Base-by-base conservation (phyloP, 1,139 yeast genomes). In the Saccharomyces hybrid region DNA sequence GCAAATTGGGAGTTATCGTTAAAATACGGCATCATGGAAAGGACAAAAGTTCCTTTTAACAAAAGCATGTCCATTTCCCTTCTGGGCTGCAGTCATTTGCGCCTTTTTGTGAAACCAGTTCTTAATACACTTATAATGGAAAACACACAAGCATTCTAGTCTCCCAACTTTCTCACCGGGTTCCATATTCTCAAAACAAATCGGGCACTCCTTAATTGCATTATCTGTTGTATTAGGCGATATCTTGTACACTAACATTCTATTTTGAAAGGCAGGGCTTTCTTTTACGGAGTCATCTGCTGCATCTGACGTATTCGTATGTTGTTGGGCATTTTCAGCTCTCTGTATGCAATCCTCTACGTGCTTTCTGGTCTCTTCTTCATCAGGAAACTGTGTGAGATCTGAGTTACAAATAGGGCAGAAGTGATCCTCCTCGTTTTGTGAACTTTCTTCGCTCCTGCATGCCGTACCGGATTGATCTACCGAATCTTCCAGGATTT, bases 121-220 rank as follows among this genome's bases (percentile, higher is more conserved):
- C 69, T 86, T 82, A 61, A 93, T 93, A 70, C 99, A 93, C 60
- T 79, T 75, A 68, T 90, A 89, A 68, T 95, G 99, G 69, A 88
- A 95, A 48, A 91, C 88, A 68, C 99, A 95, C 27, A 95, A 77
- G 69, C 99, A 95, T 69, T 93, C 99, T 54, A 95, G 73, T 44
- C 99, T 75, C 0, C 96, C 98, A 14, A 95, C 95, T 64, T 84
- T 85, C 56, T 90, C 95, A 3, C 96, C 97, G 0, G 90, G 88
- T 52, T 74, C 74, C 68, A 91, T 81, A 34, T 88, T 96, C 66
- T 93, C 99, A 60, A 91, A 80, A 68, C 99, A 93, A 46, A 93
- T 91, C 8, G 90, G 93, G 70, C 99, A 93, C 68, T 93, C 99
- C 49, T 78, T 77, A 46, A 78, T 83, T 41, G 73, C 68, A 61